Base-by-base conservation (phyloP, 208 protist species). In the Angomonas deanei region DNA sequence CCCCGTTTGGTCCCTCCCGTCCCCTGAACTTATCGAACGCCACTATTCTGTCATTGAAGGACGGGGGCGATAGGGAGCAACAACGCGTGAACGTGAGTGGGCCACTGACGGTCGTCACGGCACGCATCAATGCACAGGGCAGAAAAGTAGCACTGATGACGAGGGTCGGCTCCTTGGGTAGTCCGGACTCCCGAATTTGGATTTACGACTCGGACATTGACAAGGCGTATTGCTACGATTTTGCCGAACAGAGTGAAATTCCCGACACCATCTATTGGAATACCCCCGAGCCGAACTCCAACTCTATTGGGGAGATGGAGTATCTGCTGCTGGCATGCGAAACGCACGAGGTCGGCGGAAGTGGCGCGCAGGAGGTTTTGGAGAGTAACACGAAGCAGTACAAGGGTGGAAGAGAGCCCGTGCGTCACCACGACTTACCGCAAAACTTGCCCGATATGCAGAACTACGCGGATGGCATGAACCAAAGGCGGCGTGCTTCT, bases 131-230 rank as follows among this genome's bases (percentile, higher is more conserved):
- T 64, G 87, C 87, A 30, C 86, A 93, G 66, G 92, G 84, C 17
- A 75, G 80, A 11, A 78, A 85, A 11, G 85, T 93, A 5, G 84
- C 84, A 3, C 64, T 92, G 42, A 91, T 95, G 88, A 85, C 84
- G 1, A 77, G 72, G 60, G 68, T 76, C 1, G 72, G 76, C 10
- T 33, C 69, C 13, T 52, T 81, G 6, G 73, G 74, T 6, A 39
- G 68, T 34, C 76, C 76, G 5, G 90, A 96, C 64, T 86, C 80
- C 54, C 86, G 85, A 32, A 77, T 96, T 38, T 96, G 87, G 86
- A 84, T 96, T 17, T 96, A 90, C 70, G 84, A 96, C 76, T 74
- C 75, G n/a, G 90, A 96, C 74, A 93, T 78, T 1, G 90, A 96
- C 66, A 80, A 86, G 52, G 79, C 88, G 39, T 77, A 64, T 15